Evolutionary conservation across 2,329 filamentous ascomycete species (phyloP).

Genomic region (Alternaria brassicicola): DNA sequence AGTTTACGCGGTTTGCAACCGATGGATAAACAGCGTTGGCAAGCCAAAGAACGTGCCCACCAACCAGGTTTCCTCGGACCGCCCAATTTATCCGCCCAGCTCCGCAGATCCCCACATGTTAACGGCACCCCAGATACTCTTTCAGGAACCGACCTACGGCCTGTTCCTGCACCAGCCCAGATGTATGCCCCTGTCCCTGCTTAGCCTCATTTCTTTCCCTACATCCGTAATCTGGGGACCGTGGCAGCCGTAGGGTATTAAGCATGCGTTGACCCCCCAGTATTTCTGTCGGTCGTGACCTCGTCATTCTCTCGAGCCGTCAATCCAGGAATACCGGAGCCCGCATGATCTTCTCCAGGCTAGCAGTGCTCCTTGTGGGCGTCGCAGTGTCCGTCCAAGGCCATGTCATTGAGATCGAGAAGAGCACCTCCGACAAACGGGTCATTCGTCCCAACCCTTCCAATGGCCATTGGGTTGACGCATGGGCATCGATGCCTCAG

Average conservation of each 20-base stretch:
- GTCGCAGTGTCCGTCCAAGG: conserved; percentile 18
- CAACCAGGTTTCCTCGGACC: conserved; percentile 33
- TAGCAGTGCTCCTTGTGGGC: conserved; percentile 21
- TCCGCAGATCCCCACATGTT: conserved; percentile 32
- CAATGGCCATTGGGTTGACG: conserved; percentile 63
- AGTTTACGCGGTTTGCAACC: conserved; percentile 21
- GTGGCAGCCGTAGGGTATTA: conserved; percentile 15
- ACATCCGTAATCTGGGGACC: conserved; percentile 23
- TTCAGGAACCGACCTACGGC: conserved; percentile 26
- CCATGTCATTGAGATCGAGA: conserved; percentile 7
- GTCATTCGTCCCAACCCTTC: conserved; percentile 34
- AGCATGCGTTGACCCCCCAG: conserved; percentile 14
- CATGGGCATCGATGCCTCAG: conserved; percentile 71
- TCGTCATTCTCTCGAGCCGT: not conserved
- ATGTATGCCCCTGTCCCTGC: conserved; percentile 23
- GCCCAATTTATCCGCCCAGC: conserved; percentile 43
- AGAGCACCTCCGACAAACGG: conserved; percentile 6
- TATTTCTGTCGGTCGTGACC: not conserved
- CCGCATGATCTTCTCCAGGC: conserved; percentile 24
- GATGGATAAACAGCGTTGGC: conserved; percentile 23
- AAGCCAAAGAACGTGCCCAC: conserved; percentile 19
- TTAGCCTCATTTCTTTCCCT: conserved; percentile 26
- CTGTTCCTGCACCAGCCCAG: conserved; percentile 15
- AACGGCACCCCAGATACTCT: conserved; percentile 15
- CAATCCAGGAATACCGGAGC: not conserved